A percentile compares a stretch with the other conserved stretches of the same genome.
Evolutionary conservation across 352 stramenopile genomes (phyloP).

Genomic region (Saprolegnia diclina): DNA sequence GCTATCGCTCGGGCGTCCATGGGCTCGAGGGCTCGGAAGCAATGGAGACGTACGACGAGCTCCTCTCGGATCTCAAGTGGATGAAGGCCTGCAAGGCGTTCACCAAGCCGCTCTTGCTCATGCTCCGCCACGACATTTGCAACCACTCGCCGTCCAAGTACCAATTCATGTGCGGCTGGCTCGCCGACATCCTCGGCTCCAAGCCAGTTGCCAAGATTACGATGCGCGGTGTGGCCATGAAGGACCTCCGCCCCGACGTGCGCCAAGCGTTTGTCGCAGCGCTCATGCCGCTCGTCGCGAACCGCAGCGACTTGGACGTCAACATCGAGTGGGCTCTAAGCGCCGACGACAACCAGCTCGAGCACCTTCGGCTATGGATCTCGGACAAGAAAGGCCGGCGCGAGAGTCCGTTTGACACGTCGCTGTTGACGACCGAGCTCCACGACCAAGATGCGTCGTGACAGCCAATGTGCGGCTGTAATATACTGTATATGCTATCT

Average conservation of each 20-base stretch:
- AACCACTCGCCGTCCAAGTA: slow-evolving; percentile 73
- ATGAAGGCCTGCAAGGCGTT: slow-evolving; percentile 72
- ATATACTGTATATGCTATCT: too few relatives aligned
- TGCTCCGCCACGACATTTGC: slow-evolving; percentile 67
- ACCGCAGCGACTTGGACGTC: slow-evolving; percentile 74
- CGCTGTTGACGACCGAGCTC: slow-evolving; percentile 2
- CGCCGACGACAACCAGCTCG: slow-evolving; percentile 37
- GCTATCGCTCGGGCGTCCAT: slow-evolving; percentile 62
- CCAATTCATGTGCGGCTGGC: slow-evolving; percentile 72
- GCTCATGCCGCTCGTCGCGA: slow-evolving; percentile 72
- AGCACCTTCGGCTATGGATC: slow-evolving; percentile 82
- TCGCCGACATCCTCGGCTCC: slow-evolving; percentile 68
- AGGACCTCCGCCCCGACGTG: slow-evolving; percentile 40
- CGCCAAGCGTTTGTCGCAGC: slow-evolving; percentile 69
- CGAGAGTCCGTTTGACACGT: slow-evolving; percentile 7
- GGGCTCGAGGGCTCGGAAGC: slow-evolving; percentile 65
- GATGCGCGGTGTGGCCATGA: slow-evolving; percentile 73
- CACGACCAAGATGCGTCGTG: neutral
- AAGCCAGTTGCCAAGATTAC: slow-evolving; percentile 63
- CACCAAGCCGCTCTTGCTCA: slow-evolving; percentile 58
- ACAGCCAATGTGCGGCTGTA: too few relatives aligned
- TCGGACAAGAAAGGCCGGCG: slow-evolving; percentile 62
- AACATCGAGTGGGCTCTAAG: slow-evolving; percentile 68
- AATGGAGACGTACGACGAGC: slow-evolving; percentile 57
- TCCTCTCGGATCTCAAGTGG: slow-evolving; percentile 58